Evolutionary conservation across 1,139 yeast genomes (phyloP).

Genomic region (Zygoascus meyerae): DNA sequence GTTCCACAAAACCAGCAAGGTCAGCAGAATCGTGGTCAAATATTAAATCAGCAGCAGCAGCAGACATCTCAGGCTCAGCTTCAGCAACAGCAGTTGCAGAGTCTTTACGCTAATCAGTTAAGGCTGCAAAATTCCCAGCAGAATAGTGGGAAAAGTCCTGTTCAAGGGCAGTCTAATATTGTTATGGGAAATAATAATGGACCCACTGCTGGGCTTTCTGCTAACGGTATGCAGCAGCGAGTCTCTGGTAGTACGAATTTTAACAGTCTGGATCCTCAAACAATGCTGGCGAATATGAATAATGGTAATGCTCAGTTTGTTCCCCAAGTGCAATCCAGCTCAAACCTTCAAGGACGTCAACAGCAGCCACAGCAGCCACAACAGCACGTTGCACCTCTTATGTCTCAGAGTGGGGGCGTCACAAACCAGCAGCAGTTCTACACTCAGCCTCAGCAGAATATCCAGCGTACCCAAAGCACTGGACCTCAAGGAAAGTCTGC

Average conservation of each 20-base stretch:
- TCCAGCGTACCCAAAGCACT: slow-evolving; percentile 4
- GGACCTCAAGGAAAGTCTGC: neutral
- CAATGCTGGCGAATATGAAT: neutral
- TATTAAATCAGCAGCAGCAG: slow-evolving; percentile 13
- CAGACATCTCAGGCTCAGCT: slow-evolving; percentile 11
- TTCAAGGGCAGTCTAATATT: neutral
- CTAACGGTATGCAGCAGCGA: slow-evolving; percentile 4
- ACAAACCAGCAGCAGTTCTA: slow-evolving; percentile 12
- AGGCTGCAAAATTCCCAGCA: slow-evolving; percentile 12
- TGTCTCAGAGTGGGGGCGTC: too few species aligned
- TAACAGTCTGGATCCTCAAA: neutral
- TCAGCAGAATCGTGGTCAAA: slow-evolving; percentile 9
- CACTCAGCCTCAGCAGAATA: slow-evolving; percentile 12
- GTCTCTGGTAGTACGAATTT: neutral
- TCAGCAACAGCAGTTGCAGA: slow-evolving; percentile 14
- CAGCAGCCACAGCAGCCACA: slow-evolving; percentile 1
- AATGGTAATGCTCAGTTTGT: slow-evolving; percentile 1
- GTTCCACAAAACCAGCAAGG: slow-evolving; percentile 2
- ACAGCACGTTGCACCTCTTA: slow-evolving; percentile 1
- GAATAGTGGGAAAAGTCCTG: slow-evolving; percentile 1
- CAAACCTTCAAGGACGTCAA: neutral
- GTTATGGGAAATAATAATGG: neutral
- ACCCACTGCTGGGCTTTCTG: neutral
- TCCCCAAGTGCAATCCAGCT: neutral
- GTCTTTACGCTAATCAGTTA: slow-evolving; percentile 9